A percentile compares a stretch with the other conserved stretches of the same genome.
These are phyloP conservation scores for Colletotrichum salicis DNA, from an alignment of 2,329 filamentous ascomycete genomes.

Conservation along the genomic window DNA sequence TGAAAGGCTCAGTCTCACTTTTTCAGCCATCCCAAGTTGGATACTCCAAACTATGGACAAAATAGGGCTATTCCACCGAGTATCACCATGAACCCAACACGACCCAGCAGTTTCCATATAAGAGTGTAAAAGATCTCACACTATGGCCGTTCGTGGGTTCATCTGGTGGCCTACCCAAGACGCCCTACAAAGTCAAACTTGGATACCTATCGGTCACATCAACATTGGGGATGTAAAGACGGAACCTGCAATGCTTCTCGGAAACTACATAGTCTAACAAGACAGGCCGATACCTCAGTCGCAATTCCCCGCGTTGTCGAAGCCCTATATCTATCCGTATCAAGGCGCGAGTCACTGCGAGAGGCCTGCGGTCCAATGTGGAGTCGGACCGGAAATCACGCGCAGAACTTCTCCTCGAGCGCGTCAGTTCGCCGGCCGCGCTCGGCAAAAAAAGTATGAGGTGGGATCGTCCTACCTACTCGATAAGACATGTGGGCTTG, in stretches of 20 bases:
- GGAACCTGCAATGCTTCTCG: not conserved
- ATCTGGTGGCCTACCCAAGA: not conserved
- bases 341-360: not conserved
- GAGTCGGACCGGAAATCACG: not conserved
- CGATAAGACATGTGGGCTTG: not conserved
- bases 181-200: not conserved
- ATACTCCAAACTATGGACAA: not conserved
- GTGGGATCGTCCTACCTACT: not conserved
- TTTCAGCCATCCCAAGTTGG: not conserved
- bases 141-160: not conserved
- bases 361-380: not conserved
- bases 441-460: not conserved
- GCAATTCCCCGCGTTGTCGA: not conserved
- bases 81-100: not conserved
- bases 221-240: not conserved
- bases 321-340: not conserved
- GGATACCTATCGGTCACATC: not conserved
- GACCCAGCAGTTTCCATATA: not conserved
- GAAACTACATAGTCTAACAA: not conserved
- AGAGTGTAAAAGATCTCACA: not conserved
- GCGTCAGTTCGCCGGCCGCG: slow-evolving; percentile 1
- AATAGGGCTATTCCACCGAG: not conserved
- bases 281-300: not conserved
- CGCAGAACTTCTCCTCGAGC: not conserved
- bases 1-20: not conserved